phyloP scores from a whole-genome alignment of 768 basidiomycete genomes.

The Lentinus tigrinus region DNA sequence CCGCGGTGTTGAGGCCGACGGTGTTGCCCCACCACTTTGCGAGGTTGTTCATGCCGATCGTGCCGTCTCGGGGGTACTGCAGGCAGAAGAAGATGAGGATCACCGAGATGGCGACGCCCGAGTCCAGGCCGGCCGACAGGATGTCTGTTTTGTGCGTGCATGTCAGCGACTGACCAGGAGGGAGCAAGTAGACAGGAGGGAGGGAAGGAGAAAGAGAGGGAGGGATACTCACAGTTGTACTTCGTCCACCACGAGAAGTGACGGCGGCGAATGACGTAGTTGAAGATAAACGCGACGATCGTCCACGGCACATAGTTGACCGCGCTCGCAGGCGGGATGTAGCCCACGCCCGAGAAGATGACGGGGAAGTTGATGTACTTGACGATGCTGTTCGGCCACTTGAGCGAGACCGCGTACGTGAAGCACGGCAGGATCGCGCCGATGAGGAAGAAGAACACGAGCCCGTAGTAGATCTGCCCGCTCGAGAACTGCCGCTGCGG shows the following conservation, averaged over 20 bases:
- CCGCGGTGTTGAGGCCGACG: conserved; percentile 25
- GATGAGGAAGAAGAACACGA: conserved; percentile 78
- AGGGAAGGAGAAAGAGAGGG: too few species aligned
- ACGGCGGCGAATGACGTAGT: conserved; percentile 64
- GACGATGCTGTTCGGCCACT: conserved; percentile 65
- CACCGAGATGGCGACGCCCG: conserved; percentile 66
- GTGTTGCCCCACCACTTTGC: conserved; percentile 40
- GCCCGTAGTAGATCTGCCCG: conserved; percentile 47
- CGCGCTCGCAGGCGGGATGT: conserved; percentile 85
- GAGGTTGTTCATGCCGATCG: conserved; percentile 33
- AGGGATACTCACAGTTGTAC: conserved; percentile 68
- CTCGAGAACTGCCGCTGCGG: conserved; percentile 67
- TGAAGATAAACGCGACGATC: conserved; percentile 76
- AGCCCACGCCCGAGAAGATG: conserved; percentile 66
- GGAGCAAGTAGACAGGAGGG: not conserved
- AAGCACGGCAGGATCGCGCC: conserved; percentile 62
- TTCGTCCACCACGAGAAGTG: conserved; percentile 78
- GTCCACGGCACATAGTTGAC: conserved; percentile 86
- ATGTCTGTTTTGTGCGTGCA: conserved; percentile 47
- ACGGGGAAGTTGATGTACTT: conserved; percentile 52
- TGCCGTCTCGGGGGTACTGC: conserved; percentile 34
- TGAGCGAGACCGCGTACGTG: conserved; percentile 51
- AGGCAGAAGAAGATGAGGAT: conserved; percentile 67
- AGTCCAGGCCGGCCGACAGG: conserved; percentile 73
- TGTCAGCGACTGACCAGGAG: not conserved